Base-by-base conservation (phyloP, 345 rosid species). In the Lagerstroemia speciosa region DNA sequence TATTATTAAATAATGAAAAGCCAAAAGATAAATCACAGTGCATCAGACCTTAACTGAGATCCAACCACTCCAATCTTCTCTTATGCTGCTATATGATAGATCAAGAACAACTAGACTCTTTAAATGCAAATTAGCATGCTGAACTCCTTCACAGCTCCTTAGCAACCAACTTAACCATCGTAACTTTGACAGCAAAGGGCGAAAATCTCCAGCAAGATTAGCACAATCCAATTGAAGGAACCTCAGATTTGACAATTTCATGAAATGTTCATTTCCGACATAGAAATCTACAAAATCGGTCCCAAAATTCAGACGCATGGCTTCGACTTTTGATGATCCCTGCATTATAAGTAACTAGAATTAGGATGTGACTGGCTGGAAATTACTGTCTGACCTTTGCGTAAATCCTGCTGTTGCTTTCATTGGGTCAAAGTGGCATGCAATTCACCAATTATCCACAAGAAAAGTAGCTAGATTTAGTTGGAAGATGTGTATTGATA, bases 41-140 rank as follows among this genome's bases (percentile, higher is more conserved):
- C 32, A 2, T 20, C n/a, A 67, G 14, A 36, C 0, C 33, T 0
- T 0, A 14, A 36, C 22, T 6, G 41, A 16, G 12, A 17, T 26
- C 71, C 71, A 68, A 10, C 71, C 63, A 0, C 34, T 24, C 71
- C 71, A 68, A 6, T 53, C 37, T 15, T 24, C 10, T n/a, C 40
- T 0, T 17, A 68, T 34, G 24, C 15, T 5, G 24, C 71, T 68
- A 0, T 36, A 0, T 3, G 71, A 52, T n/a, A 68, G 61, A 3
- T 68, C 63, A 53, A 68, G 63, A 53, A 68, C 14, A 32, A 68
- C 63, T 5, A 68, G 12, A 1, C 33, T 36, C 5, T 14, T 11
- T 29, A 68, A 20, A 0, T 33, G 19, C 24, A 67, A 53, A 33
- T 26, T 24, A 20, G 15, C n/a, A 0, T 0, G 0, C 3, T 24